Conservation (phyloP, 169 alveolate genomes). For the Amoebophrya sp. region DNA sequence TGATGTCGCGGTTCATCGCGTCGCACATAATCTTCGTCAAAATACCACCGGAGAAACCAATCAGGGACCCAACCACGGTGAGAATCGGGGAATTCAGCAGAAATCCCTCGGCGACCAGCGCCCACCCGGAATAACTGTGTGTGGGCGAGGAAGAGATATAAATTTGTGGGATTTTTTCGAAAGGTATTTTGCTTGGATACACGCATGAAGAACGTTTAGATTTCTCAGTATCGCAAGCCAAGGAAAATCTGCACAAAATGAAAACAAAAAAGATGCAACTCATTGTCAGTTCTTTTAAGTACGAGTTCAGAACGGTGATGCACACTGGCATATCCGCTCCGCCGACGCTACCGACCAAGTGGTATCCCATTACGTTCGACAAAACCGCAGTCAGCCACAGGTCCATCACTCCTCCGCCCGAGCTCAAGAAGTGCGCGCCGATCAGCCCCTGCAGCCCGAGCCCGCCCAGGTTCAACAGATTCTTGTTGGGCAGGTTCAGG, state of each 20-base stretch:
- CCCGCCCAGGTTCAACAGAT: slow-evolving; percentile 35
- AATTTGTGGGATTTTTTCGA: too few relatives aligned
- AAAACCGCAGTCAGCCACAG: slow-evolving; percentile 37
- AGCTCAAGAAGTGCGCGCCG: not conserved
- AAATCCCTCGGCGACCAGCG: slow-evolving; percentile 68
- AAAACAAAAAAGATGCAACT: too few relatives aligned
- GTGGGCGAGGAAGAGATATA: too few relatives aligned
- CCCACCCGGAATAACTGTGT: slow-evolving; percentile 69
- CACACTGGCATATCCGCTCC: slow-evolving; percentile 69
- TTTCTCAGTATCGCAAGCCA: too few relatives aligned
- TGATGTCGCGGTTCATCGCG: slow-evolving; percentile 80
- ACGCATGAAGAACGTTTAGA: too few relatives aligned
- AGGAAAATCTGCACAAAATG: too few relatives aligned
- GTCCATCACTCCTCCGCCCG: slow-evolving; percentile 23
- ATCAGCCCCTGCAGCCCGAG: slow-evolving; percentile 37
- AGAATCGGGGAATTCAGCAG: slow-evolving; percentile 61
- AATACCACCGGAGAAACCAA: slow-evolving; percentile 82
- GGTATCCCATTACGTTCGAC: slow-evolving; percentile 43
- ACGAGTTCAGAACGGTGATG: slow-evolving; percentile 68
- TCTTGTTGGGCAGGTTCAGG: slow-evolving; percentile 54
- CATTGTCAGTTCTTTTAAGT: too few relatives aligned
- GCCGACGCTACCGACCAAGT: slow-evolving; percentile 45
- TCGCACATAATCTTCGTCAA: slow-evolving; percentile 83
- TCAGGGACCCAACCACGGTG: slow-evolving; percentile 74
- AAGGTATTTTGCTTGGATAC: too few relatives aligned